Conservation (phyloP, 140 eudicot species). For the Ambrosia hybrid region DNA sequence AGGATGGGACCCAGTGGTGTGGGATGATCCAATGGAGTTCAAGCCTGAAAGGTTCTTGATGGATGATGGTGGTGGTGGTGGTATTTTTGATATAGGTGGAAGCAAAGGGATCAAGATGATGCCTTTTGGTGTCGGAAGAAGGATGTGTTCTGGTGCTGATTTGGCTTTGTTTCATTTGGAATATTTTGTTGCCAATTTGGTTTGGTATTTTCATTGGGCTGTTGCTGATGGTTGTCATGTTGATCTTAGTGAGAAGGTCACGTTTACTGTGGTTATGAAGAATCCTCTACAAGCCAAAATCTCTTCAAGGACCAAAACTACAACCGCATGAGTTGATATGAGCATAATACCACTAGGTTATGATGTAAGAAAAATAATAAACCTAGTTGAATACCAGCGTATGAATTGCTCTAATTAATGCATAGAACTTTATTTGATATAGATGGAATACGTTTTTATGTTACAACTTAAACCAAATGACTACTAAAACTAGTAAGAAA, state of each 20-base stretch:
- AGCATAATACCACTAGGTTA: background rate
- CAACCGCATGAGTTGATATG: background rate
- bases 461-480: too few species aligned
- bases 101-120: conserved; percentile 31
- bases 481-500: too few species aligned
- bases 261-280: conserved; percentile 52
- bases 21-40: conserved; percentile 41
- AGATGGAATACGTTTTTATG: too few species aligned
- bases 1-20: conserved; percentile 61
- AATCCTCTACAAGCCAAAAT: conserved; percentile 37
- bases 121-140: conserved; percentile 48
- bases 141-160: conserved; percentile 40
- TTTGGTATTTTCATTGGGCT: conserved; percentile 51
- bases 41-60: conserved; percentile 61
- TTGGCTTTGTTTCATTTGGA: conserved; percentile 22
- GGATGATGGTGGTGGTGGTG: background rate
- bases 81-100: conserved; percentile 24
- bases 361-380: too few species aligned
- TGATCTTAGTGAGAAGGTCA: conserved; percentile 57
- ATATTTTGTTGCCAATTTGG: conserved; percentile 28
- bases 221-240: conserved; percentile 32
- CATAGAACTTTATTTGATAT: too few species aligned
- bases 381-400: background rate
- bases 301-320: background rate
- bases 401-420: background rate